These are phyloP conservation scores for Viridothelium virens DNA, from an alignment of 495 filamentous ascomycete species.

Conservation along the genomic window DNA sequence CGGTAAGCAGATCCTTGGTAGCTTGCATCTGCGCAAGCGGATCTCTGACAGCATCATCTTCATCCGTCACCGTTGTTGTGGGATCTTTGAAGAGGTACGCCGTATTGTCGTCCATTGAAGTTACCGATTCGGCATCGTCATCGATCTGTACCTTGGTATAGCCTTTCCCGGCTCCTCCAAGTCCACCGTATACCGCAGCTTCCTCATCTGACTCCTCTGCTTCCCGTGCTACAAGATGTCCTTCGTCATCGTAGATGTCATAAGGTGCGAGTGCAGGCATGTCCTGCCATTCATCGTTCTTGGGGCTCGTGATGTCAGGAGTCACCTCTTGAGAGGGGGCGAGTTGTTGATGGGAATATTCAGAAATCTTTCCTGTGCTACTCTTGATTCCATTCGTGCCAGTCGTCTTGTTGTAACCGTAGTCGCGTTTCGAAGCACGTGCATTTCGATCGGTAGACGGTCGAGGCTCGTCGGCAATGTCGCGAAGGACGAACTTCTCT, in stretches of 20 bases:
- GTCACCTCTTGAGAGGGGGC: conserved; percentile 51
- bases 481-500: conserved; percentile 4
- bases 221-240: conserved; percentile 73
- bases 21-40: conserved; percentile 84
- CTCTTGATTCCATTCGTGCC: not conserved
- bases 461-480: conserved; percentile 2
- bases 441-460: conserved; percentile 1
- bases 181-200: conserved; percentile 59
- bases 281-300: conserved; percentile 59
- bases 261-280: conserved; percentile 91
- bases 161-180: conserved; percentile 85
- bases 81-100: conserved; percentile 84
- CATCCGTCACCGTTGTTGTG: conserved; percentile 59
- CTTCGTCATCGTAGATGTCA: conserved; percentile 92
- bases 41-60: conserved; percentile 63
- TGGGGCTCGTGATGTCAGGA: not conserved
- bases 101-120: conserved; percentile 96
- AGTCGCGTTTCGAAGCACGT: conserved; percentile 1
- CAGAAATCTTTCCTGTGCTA: conserved; percentile 45
- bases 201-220: conserved; percentile 63
- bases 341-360: conserved; percentile 87
- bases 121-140: conserved; percentile 87
- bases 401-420: not conserved
- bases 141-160: conserved; percentile 91
- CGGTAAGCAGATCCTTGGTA: conserved; percentile 90